phyloP scores from a whole-genome alignment of 2,329 filamentous ascomycete genomes.

The Claviceps quebecensis region DNA sequence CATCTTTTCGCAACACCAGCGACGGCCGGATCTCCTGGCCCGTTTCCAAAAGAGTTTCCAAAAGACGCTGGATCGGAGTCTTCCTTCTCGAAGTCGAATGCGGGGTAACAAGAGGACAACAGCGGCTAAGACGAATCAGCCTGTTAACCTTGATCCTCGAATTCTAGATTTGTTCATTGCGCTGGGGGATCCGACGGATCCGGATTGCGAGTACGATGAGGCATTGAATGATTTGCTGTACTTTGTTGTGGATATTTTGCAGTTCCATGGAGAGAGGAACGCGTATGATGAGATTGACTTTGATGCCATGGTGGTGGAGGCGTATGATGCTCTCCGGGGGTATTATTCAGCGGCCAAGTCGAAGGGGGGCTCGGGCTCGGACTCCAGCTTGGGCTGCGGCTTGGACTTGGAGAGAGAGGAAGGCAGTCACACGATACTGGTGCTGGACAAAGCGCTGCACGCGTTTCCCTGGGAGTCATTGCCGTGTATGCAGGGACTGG shows the following conservation, averaged over 20 bases:
- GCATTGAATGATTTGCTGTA: conserved; percentile 84
- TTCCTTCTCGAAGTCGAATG: conserved; percentile 65
- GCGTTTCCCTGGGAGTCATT: conserved; percentile 93
- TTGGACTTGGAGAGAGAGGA: conserved; percentile 22
- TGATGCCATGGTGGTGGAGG: conserved; percentile 78
- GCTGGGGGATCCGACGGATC: conserved; percentile 57
- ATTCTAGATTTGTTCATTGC: conserved; percentile 83
- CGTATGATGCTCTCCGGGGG: conserved; percentile 65
- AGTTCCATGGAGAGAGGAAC: conserved; percentile 91
- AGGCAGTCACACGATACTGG: conserved; percentile 62
- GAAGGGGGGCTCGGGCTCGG: conserved; percentile 8
- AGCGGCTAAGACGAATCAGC: conserved; percentile 18
- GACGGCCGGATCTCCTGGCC: conserved; percentile 49
- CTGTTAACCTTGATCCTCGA: conserved; percentile 38
- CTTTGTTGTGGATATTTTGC: conserved; percentile 89
- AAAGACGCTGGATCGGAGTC: conserved; percentile 63
- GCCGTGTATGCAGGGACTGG: conserved; percentile 64
- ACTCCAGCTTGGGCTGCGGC: conserved; percentile 9
- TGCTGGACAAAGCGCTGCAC: conserved; percentile 84
- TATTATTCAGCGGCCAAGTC: conserved; percentile 49
- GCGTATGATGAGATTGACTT: conserved; percentile 98
- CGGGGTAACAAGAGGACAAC: conserved; percentile 41
- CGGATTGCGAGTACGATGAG: conserved; percentile 67
- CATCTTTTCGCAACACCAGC: conserved; percentile 67
- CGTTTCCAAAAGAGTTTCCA: conserved; percentile 69